A percentile compares a stretch with the other conserved stretches of the same genome.
Evolutionary conservation across 257 asterid genomes (phyloP).

Genomic region (Scutellaria minor): DNA sequence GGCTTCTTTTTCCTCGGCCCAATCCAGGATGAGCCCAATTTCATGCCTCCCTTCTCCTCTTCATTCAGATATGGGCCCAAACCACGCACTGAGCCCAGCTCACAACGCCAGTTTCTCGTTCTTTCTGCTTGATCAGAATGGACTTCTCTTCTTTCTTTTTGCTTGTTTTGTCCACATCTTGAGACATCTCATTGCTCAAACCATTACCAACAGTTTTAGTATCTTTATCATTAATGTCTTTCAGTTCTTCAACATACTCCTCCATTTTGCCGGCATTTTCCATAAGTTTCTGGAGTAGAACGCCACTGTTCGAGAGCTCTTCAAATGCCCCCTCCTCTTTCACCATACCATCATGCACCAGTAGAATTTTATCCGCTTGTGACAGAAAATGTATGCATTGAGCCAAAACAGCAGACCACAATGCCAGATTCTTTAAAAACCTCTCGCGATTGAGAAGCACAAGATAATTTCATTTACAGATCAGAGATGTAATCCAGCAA

Average conservation of each 20-base stretch:
- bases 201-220: constrained; percentile 59
- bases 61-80: too few relatives aligned
- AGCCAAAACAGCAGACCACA: constrained; percentile 33
- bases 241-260: constrained; percentile 76
- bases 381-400: constrained; percentile 73
- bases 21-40: too few relatives aligned
- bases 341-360: constrained; percentile 91
- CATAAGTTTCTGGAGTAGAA: constrained; percentile 82
- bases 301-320: constrained; percentile 83
- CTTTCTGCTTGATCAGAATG: constrained; percentile 94
- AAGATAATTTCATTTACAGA: constrained; percentile 34
- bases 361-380: constrained; percentile 87
- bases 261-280: constrained; percentile 99
- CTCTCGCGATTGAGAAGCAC: neutral
- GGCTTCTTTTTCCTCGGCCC: too few relatives aligned
- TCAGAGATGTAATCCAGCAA: constrained; percentile 22
- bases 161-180: constrained; percentile 48
- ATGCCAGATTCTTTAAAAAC: neutral
- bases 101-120: constrained; percentile 96
- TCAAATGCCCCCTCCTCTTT: constrained; percentile 99
- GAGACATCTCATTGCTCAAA: constrained; percentile 46
- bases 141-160: constrained; percentile 78
- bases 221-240: constrained; percentile 46
- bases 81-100: too few relatives aligned
- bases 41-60: too few relatives aligned